Base-by-base conservation (phyloP, 768 basidiomycete genomes). In the Lanmaoa pseudosensibilis region DNA sequence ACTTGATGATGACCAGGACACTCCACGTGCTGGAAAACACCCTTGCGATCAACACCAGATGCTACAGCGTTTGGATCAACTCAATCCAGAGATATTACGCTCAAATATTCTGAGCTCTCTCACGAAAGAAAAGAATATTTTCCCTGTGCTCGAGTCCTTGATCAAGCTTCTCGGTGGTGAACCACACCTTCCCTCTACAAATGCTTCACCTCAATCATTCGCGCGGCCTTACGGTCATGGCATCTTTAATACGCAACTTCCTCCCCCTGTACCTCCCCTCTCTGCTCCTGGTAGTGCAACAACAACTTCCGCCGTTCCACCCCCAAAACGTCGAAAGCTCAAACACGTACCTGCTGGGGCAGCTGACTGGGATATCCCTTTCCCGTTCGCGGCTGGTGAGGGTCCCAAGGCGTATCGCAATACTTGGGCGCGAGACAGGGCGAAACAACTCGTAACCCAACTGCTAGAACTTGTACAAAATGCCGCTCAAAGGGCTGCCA, bases 361-460 rank as follows among this genome's bases (percentile, higher is more conserved):
- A 2, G 78, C 70, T 2, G 88, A 91, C 65, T 92, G 90, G 90
- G 88, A 91, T 61, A 81, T 92, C 0, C 90, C 90, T 0, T 92
- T 85, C 68, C 90, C 90, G 7, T 92, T 92, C 59, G 67, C 71
- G 69, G 39, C 78, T 46, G 90, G 88, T 30, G 86, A 92, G 61
- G 90, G 87, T 2, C 88, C 90, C 2, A 67, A 78, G 18, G 75
- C 77, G n/a, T 92, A 92, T 68, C 77, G 72, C 10, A 68, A 75
- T 50, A 84, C 75, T 27, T 91, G 90, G 90, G 81, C 84, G 58
- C 78, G 73, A 45, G 80, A 86, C 36, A 80, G 89, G 30, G 80
- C 82, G 6, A 83, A 81, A 57, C 82, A 81, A 61, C 73, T 92
- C 34, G 75, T 88, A 16, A 72, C 77, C 3, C 84, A 91, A 64